phyloP scores from a whole-genome alignment of 352 stramenopile species.

The Aphanomyces invadans region DNA sequence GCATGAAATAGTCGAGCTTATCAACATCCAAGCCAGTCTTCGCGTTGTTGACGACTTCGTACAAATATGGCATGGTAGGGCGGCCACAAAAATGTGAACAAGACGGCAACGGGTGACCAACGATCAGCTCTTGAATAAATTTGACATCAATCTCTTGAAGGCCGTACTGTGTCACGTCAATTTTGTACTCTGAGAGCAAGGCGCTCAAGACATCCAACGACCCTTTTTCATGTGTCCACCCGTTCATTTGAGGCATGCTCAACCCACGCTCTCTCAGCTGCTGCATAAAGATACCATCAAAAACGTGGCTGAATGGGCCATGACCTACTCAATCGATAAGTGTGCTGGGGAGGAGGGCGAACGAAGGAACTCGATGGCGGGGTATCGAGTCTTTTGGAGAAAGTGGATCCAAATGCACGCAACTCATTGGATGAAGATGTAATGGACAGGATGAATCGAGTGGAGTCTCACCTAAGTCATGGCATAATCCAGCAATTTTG shows the following conservation, averaged over 20 bases:
- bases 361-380: not conserved
- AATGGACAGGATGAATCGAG: not conserved
- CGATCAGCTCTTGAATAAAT: conserved; percentile 80
- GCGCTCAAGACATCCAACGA: conserved; percentile 72
- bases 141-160: conserved; percentile 39
- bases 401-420: too few relatives aligned
- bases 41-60: conserved; percentile 86
- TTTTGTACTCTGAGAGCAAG: conserved; percentile 45
- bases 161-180: conserved; percentile 46
- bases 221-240: conserved; percentile 67
- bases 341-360: not conserved
- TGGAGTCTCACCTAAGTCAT: conserved; percentile 38
- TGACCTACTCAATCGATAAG: conserved; percentile 29
- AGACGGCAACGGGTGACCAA: conserved; percentile 36
- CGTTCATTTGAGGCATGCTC: not conserved
- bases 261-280: conserved; percentile 30
- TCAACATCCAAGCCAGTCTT: conserved; percentile 82
- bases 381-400: not conserved
- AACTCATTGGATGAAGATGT: too few relatives aligned
- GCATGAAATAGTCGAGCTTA: conserved; percentile 88
- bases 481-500: conserved; percentile 75
- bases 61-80: conserved; percentile 57
- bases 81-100: conserved; percentile 42
- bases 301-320: conserved; percentile 77
- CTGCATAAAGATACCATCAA: conserved; percentile 66